Evolutionary conservation across 2,329 filamentous ascomycete species (phyloP).

Genomic region (Chalaropsis thielavioides): DNA sequence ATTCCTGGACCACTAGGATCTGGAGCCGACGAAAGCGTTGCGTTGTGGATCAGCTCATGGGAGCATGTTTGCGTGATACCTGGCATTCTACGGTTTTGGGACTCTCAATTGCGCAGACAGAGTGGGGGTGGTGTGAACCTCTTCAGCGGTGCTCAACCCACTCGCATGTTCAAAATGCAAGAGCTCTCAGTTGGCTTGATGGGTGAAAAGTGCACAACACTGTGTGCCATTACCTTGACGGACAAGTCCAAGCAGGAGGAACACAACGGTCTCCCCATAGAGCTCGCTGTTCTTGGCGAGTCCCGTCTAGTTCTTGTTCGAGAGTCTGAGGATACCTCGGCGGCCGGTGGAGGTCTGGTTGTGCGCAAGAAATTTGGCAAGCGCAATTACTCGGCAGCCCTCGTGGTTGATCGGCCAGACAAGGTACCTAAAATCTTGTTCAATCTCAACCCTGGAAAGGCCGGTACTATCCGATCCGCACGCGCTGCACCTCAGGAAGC

Average conservation of each 20-base stretch:
- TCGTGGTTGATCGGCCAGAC: slow-evolving; percentile 39
- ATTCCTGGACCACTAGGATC: slow-evolving; percentile 30
- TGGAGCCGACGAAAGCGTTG: slow-evolving; percentile 38
- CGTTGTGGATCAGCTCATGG: slow-evolving; percentile 41
- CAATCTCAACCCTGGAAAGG: slow-evolving; percentile 36
- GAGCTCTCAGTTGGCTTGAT: slow-evolving; percentile 40
- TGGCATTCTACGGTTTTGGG: slow-evolving; percentile 42
- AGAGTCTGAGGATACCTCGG: slow-evolving; percentile 34
- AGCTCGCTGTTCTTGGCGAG: slow-evolving; percentile 42
- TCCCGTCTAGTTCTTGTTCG: slow-evolving; percentile 40
- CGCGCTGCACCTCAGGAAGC: slow-evolving; percentile 21
- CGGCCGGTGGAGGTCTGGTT: slow-evolving; percentile 28
- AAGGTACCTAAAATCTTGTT: slow-evolving; percentile 30
- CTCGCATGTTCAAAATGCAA: slow-evolving; percentile 40
- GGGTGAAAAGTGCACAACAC: slow-evolving; percentile 42
- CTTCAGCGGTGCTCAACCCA: slow-evolving; percentile 40
- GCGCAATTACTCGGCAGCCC: slow-evolving; percentile 29
- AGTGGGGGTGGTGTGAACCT: slow-evolving; percentile 38
- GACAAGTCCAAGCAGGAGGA: slow-evolving; percentile 18
- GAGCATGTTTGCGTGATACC: slow-evolving; percentile 45
- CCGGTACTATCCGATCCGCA: slow-evolving; percentile 26
- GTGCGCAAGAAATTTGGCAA: slow-evolving; percentile 23
- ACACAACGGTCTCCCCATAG: slow-evolving; percentile 35
- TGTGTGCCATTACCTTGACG: slow-evolving; percentile 32
- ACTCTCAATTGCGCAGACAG: slow-evolving; percentile 40